Evolutionary conservation across 169 alveolate species (phyloP), one percentile per base, ranked within the genome.

Genomic region (Plasmodium blacklocki): DNA sequence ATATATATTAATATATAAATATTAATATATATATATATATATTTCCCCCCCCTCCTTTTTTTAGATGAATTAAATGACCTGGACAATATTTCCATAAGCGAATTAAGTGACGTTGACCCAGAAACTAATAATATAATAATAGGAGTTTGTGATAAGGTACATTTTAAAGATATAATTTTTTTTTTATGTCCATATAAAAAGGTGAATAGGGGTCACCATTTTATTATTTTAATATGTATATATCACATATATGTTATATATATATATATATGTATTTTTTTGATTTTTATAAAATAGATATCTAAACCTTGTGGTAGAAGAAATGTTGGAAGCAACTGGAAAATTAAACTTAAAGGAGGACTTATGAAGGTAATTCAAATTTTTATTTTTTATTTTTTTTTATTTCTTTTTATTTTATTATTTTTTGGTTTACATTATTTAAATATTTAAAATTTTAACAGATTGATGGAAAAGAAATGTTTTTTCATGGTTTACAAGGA

Each of bases 41-140:
- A 9, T 8, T 32, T 23, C 23, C 3, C 3, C 2, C 32, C 32
- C 32, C 32, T 26, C 32, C n/a, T n/a, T n/a, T 62, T 2, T 62
- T 50, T 18, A 78, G 89, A 78, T 11, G 89, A 78, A 21, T 60
- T 78, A 67, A 78, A 60, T 21, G 89, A 78, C 1, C 58, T 78
- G n/a, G 89, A 78, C 26, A 50, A 78, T 50, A 56, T 78, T 45
- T 60, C 89, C 23, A 78, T 78, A 64, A 78, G 89, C 19, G 89
- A 78, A 39, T 60, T 78, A n/a, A 78, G 89, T 43, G 89, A 78
- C 59, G 89, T 78, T n/a, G 89, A 78, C 66, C 89, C 89, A 11
- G 80, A 76, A 14, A 78, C 89, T 18, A 52, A 58, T n/a, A 78
- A 78, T 50, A 64, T 78, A 1, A 60, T 78, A 18, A 74, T 78